A percentile compares a stretch with the other conserved stretches of the same genome.
phyloP scores from a whole-genome alignment of 768 basidiomycete genomes.

The Termitomyces sp. region DNA sequence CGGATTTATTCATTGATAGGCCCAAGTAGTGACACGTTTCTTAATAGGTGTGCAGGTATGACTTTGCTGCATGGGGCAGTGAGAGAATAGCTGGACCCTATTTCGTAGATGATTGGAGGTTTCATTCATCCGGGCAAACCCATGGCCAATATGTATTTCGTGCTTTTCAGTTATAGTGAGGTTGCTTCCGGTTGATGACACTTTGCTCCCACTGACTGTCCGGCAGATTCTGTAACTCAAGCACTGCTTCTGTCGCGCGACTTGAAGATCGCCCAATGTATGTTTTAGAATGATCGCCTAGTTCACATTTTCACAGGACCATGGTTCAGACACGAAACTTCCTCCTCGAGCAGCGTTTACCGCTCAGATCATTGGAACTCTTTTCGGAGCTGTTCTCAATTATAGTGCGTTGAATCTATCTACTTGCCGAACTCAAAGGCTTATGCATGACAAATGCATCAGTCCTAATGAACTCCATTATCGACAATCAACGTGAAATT shows the following conservation, averaged over 20 bases:
- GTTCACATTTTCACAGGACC: background rate
- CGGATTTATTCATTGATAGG: background rate
- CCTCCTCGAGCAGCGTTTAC: background rate
- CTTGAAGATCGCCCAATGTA: slow-evolving; percentile 46
- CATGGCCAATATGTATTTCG: slow-evolving; percentile 67
- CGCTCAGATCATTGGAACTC: slow-evolving; percentile 35
- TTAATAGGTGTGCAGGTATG: slow-evolving; percentile 38
- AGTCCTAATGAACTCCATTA: slow-evolving; percentile 59
- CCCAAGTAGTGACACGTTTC: background rate
- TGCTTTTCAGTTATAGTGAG: slow-evolving; percentile 46
- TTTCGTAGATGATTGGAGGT: slow-evolving; percentile 54
- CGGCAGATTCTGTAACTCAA: slow-evolving; percentile 40
- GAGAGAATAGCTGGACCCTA: slow-evolving; percentile 21
- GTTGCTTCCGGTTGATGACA: background rate
- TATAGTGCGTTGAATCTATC: slow-evolving; percentile 26
- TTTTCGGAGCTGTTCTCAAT: slow-evolving; percentile 45
- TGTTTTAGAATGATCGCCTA: background rate
- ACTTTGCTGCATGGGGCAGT: background rate
- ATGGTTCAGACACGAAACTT: background rate
- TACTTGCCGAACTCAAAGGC: background rate
- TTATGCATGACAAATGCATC: slow-evolving; percentile 5
- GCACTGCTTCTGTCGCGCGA: slow-evolving; percentile 41
- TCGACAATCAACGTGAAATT: slow-evolving; percentile 46
- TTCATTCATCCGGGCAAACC: slow-evolving; percentile 58
- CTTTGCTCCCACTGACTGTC: background rate